phyloP scores from a whole-genome alignment of 2,329 filamentous ascomycete species.

The Botrytis pseudocinerea region DNA sequence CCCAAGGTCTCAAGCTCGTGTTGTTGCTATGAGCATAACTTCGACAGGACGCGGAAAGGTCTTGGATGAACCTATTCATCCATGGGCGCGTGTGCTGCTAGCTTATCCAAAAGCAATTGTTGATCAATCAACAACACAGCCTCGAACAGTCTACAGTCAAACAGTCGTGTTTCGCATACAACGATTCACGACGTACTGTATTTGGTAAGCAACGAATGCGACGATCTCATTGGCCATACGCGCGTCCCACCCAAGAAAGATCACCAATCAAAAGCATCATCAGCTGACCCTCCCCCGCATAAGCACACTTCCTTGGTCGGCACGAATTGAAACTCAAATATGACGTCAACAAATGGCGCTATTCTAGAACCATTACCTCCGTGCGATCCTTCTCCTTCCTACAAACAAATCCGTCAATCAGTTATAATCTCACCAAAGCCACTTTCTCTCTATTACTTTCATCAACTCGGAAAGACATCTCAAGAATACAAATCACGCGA shows the following conservation, averaged over 20 bases:
- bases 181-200: neutral
- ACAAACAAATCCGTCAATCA: neutral
- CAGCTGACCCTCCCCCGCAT: neutral
- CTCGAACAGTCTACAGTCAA: neutral
- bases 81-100: too few relatives aligned
- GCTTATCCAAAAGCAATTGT: neutral
- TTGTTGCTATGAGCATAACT: neutral
- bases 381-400: constrained; percentile 4
- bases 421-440: constrained; percentile 6
- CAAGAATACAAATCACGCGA: neutral
- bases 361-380: neutral
- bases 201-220: neutral
- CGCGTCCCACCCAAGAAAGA: neutral
- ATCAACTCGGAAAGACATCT: neutral
- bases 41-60: neutral
- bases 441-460: neutral
- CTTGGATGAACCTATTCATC: neutral
- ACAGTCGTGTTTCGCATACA: neutral
- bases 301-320: constrained; percentile 6
- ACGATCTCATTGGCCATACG: neutral
- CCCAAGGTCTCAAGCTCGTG: neutral
- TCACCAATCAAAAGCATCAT: neutral
- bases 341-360: constrained; percentile 12
- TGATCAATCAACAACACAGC: neutral
- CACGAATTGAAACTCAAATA: neutral